phyloP scores from a whole-genome alignment of 495 filamentous ascomycete species.

The Amorphotheca resinae region DNA sequence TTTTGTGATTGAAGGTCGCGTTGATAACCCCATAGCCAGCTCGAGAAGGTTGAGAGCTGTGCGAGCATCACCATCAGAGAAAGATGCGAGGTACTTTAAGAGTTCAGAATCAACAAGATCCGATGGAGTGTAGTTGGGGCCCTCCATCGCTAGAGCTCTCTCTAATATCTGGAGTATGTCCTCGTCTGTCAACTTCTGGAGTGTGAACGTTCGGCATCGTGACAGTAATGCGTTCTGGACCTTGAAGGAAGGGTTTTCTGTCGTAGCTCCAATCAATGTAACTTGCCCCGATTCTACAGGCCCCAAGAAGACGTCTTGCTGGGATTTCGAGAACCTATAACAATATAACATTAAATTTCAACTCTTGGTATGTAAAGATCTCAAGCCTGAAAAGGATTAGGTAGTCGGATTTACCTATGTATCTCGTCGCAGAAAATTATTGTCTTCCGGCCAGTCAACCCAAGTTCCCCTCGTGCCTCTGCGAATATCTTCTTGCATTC shows the following conservation, averaged over 20 bases:
- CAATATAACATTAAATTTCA: too few species aligned
- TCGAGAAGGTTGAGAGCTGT: slow-evolving; percentile 90
- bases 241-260: slow-evolving; percentile 94
- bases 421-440: slow-evolving; percentile 98
- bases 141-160: slow-evolving; percentile 47
- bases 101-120: slow-evolving; percentile 65
- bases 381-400: too few species aligned
- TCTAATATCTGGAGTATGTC: slow-evolving; percentile 61
- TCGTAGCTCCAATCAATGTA: slow-evolving; percentile 89
- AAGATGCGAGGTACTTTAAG: slow-evolving; percentile 66
- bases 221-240: slow-evolving; percentile 80
- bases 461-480: slow-evolving; percentile 72
- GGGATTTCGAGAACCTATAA: slow-evolving; percentile 82
- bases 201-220: slow-evolving; percentile 79
- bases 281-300: slow-evolving; percentile 87
- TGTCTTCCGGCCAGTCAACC: slow-evolving; percentile 74
- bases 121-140: slow-evolving; percentile 33
- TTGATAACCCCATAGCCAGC: slow-evolving; percentile 53
- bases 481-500: slow-evolving; percentile 89
- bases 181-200: slow-evolving; percentile 56
- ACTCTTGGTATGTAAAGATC: too few species aligned
- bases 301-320: slow-evolving; percentile 91
- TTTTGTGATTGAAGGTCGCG: slow-evolving; percentile 33
- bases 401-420: too few species aligned
- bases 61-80: slow-evolving; percentile 83